These are phyloP conservation scores for Suillus lakei DNA, from an alignment of 768 basidiomycete species.

Conservation along the genomic window DNA sequence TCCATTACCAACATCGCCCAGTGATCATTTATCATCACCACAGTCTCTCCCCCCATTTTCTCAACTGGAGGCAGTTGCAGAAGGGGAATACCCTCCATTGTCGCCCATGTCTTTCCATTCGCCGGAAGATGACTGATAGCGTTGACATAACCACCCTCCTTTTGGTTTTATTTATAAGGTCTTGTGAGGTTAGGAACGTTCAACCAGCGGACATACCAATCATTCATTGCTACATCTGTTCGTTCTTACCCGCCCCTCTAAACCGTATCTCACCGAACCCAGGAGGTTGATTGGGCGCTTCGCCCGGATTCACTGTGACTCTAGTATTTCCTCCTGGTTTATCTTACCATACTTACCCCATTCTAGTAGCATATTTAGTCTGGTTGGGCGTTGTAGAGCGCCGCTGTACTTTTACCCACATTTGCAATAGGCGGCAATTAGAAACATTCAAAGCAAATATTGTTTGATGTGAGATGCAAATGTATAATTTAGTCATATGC, in stretches of 20 bases:
- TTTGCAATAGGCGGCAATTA: constrained; percentile 28
- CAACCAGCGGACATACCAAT: constrained; percentile 17
- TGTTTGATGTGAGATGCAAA: background rate
- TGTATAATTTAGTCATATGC: background rate
- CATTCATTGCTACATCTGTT: constrained; percentile 35
- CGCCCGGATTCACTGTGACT: constrained; percentile 15
- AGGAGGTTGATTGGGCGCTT: constrained; percentile 9
- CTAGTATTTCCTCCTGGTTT: constrained; percentile 24
- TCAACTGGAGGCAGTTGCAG: constrained; percentile 82
- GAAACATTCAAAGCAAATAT: constrained; percentile 12
- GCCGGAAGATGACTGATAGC: constrained; percentile 48
- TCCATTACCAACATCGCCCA: constrained; percentile 52
- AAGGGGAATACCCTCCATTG: constrained; percentile 72
- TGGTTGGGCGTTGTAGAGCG: constrained; percentile 34
- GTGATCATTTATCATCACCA: constrained; percentile 43
- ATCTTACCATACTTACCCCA: constrained; percentile 37
- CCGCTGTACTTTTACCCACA: constrained; percentile 35
- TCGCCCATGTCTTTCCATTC: constrained; percentile 76
- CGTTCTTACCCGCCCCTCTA: constrained; percentile 28
- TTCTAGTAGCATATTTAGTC: constrained; percentile 39
- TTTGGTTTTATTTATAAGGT: constrained; percentile 28
- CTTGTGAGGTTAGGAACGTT: constrained; percentile 23
- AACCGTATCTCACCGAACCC: constrained; percentile 22
- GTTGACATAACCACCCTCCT: constrained; percentile 19
- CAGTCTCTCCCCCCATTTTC: constrained; percentile 77